These are phyloP conservation scores for Penicillium griseofulvum DNA, from an alignment of 2,329 filamentous ascomycete genomes.

Conservation along the genomic window DNA sequence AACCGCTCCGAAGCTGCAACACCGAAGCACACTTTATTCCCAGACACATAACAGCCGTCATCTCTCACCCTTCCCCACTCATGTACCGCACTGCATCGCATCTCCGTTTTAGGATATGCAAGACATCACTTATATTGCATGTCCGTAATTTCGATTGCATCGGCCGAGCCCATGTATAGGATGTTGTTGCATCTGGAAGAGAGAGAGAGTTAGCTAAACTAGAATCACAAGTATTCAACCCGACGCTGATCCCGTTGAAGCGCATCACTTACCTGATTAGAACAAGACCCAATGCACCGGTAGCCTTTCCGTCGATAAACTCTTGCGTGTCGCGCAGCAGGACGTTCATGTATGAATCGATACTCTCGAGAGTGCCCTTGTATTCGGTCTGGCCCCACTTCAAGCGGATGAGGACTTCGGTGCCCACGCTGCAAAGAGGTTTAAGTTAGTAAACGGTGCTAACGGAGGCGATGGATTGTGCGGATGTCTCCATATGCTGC, in stretches of 20 bases:
- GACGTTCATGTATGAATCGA: slow-evolving; percentile 99
- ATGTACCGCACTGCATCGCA: not conserved
- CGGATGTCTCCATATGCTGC: not conserved
- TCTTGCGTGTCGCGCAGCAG: slow-evolving; percentile 89
- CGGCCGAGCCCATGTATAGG: slow-evolving; percentile 74
- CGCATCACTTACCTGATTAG: slow-evolving; percentile 69
- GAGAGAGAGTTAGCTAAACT: slow-evolving; percentile 1
- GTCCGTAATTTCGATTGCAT: slow-evolving; percentile 50
- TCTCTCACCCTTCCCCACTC: not conserved
- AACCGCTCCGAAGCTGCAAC: not conserved
- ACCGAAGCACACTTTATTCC: not conserved
- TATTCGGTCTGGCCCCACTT: slow-evolving; percentile 99
- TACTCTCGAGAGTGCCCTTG: slow-evolving; percentile 85
- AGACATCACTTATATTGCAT: slow-evolving; percentile 36
- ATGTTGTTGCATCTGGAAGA: slow-evolving; percentile 82
- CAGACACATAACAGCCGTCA: not conserved
- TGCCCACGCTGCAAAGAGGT: slow-evolving; percentile 65
- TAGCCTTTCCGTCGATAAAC: slow-evolving; percentile 83
- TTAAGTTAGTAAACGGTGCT: not conserved
- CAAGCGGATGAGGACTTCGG: slow-evolving; percentile 83
- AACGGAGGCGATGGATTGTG: not conserved
- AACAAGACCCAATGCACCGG: slow-evolving; percentile 82
- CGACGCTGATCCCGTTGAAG: not conserved
- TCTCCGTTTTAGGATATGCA: not conserved
- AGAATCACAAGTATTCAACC: not conserved